Conservation (phyloP, 2,329 filamentous ascomycete species). For the Gaeumannomyces tritici region DNA sequence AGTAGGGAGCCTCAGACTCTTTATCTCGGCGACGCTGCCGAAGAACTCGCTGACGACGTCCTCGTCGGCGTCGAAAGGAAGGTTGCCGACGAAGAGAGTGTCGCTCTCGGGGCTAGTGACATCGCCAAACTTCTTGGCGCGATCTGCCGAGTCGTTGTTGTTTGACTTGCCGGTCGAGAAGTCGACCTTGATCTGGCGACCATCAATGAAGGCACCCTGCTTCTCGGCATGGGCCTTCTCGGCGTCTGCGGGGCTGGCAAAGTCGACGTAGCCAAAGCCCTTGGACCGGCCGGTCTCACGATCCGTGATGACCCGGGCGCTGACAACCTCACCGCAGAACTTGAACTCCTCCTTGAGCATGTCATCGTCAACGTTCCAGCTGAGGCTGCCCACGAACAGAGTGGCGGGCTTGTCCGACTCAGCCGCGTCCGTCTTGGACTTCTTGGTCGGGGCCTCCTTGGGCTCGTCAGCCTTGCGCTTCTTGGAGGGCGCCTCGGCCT, state of each 20-base stretch:
- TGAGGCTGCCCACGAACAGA: conserved; percentile 83
- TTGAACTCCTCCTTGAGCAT: conserved; percentile 74
- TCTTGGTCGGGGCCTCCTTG: conserved; percentile 49
- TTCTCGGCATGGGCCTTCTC: conserved; percentile 29
- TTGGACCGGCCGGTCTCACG: conserved; percentile 73
- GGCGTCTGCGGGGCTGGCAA: conserved; percentile 46
- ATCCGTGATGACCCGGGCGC: conserved; percentile 76
- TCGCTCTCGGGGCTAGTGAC: conserved; percentile 69
- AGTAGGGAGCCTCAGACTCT: conserved; percentile 79
- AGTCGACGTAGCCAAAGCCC: conserved; percentile 92
- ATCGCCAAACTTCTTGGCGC: conserved; percentile 67
- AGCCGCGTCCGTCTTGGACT: conserved; percentile 47
- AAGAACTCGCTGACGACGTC: conserved; percentile 68
- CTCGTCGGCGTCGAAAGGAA: conserved; percentile 76
- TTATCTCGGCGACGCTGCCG: conserved; percentile 57
- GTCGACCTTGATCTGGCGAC: conserved; percentile 26
- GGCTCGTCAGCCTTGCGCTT: conserved; percentile 57
- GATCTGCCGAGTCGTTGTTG: conserved; percentile 42
- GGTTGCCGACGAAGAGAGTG: conserved; percentile 86
- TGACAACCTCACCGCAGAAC: conserved; percentile 61
- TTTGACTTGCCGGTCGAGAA: conserved; percentile 23
- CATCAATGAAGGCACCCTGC: conserved; percentile 23
- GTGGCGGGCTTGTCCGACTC: conserved; percentile 46
- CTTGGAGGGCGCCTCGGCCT: conserved; percentile 44
- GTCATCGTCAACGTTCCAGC: conserved; percentile 84